Conservation (phyloP, 768 basidiomycete species). For the Pulveroboletus frians region DNA sequence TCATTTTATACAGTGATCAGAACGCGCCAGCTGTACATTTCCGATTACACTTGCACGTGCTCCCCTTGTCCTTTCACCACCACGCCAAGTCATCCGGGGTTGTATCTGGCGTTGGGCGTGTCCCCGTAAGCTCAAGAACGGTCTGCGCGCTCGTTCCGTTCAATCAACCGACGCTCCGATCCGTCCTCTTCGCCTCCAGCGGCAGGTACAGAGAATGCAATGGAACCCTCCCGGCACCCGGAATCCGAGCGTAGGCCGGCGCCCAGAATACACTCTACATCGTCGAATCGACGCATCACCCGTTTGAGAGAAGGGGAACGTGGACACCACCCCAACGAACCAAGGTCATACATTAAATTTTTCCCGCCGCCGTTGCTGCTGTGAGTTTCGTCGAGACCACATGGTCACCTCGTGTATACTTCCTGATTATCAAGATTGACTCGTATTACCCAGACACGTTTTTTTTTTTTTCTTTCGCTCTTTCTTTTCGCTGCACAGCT, state of each 20-base stretch:
- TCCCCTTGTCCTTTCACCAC: too few species aligned
- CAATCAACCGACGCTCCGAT: background rate
- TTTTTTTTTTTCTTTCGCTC: background rate
- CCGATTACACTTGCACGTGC: constrained; percentile 24
- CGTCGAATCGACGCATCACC: background rate
- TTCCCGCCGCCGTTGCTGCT: background rate
- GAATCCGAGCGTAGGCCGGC: background rate
- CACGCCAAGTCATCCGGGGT: too few species aligned
- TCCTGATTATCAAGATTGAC: background rate
- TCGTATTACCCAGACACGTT: background rate
- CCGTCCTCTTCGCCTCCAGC: constrained; percentile 1
- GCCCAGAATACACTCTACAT: background rate
- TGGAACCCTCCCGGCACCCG: background rate
- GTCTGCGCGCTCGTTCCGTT: background rate
- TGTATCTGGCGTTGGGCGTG: too few species aligned
- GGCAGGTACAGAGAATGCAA: constrained; percentile 1
- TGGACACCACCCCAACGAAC: background rate
- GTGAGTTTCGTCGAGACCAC: background rate
- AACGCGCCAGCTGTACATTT: constrained; percentile 25
- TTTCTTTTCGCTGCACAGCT: background rate
- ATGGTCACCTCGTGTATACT: background rate
- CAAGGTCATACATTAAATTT: background rate
- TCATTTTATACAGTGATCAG: constrained; percentile 29
- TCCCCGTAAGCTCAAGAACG: too few species aligned
- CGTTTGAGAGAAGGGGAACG: background rate